Evolutionary conservation across 305 asterid species (phyloP), one percentile per base, ranked within the genome.

Genomic region (Euphrasia arctica): DNA sequence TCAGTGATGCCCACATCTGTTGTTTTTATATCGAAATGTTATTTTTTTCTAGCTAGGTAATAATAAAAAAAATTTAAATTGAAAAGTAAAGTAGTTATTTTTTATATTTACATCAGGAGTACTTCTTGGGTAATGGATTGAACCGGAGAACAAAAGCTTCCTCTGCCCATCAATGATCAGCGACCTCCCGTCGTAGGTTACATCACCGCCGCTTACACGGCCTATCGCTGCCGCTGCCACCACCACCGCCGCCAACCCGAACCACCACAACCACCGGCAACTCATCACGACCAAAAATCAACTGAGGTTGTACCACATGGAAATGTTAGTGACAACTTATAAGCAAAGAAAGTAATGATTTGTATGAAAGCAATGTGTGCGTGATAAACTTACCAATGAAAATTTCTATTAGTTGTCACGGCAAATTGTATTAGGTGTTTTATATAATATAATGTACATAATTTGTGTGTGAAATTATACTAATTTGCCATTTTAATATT

Each of bases 51-150:
- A 18, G 1, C 22, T 18, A 18, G 1, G 22, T 18, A 18, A 18
- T 18, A 18, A 18, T 18, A 18, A 18, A 18, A 18, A 18, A 18
- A 18, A 18, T 18, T 18, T 18, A 18, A 18, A 18, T 18, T 18
- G 22, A 18, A 18, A 18, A 18, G 22, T 18, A 18, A 18, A 18
- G 22, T 18, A 31, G 3, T 29, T 31, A 31, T 31, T 31, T 31
- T 18, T 18, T 18, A 18, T 0, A 65, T 70, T n/a, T 87, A 92
- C 98, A 70, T 92, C 78, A 4, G 98, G 95, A 0, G 98, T 89
- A 75, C 97, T 87, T 72, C 98, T 72, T 9, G 98, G 93, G 70
- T 92, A 92, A 78, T 91, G 98, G 73, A 91, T 91, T 0, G 98
- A 91, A 58, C 98, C 96, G 2, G 98, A 91, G 48, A 92, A 89